Evolutionary conservation across 2,329 filamentous ascomycete species (phyloP), one percentile per base, ranked within the genome.

Genomic region (Aspergillus sp.): DNA sequence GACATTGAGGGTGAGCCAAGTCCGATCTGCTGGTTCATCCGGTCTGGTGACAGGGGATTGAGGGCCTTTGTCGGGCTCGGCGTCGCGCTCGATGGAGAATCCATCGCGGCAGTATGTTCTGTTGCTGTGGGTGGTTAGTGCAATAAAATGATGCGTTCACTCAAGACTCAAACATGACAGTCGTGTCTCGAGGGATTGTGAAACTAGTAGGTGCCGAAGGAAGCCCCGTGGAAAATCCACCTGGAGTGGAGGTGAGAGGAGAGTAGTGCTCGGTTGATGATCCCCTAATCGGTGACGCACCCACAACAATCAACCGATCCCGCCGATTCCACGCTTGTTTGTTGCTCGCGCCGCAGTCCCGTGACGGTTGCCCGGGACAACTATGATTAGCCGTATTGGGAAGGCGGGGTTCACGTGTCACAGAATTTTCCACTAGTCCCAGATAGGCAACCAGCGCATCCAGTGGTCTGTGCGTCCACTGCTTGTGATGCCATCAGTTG

Each of bases 21-120:
- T 47, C 78, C 67, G 42, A 68, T 72, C 70, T 80, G 78, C 70
- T 81, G 78, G 65, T 82, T 82, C 62, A 81, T 78, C 48, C 80
- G 78, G 62, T 81, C 78, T 23, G 79, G 78, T n/a, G 80, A 81
- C 5, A 81, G 63, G 55, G 78, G 78, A 58, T 77, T 73, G 38
- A 82, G 73, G 39, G 70, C 73, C 54, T 66, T 66, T 41, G 64
- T 64, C 15, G 64, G 65, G 59, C 72, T 74, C 47, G 71, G 69
- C 63, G 68, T 58, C 27, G 66, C 68, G 64, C 70, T 69, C 52
- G 71, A 71, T 62, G 75, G 73, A 52, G 75, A 75, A 54, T 76
- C 74, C 75, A 77, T 77, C 59, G 62, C 63, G 57, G 17, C 49
- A 65, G 58, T 62, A 25, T 55, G 47, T 60, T 25, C 47, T 17